Conservation (phyloP, 179 eudicot species). For the Drosera spatulata region DNA sequence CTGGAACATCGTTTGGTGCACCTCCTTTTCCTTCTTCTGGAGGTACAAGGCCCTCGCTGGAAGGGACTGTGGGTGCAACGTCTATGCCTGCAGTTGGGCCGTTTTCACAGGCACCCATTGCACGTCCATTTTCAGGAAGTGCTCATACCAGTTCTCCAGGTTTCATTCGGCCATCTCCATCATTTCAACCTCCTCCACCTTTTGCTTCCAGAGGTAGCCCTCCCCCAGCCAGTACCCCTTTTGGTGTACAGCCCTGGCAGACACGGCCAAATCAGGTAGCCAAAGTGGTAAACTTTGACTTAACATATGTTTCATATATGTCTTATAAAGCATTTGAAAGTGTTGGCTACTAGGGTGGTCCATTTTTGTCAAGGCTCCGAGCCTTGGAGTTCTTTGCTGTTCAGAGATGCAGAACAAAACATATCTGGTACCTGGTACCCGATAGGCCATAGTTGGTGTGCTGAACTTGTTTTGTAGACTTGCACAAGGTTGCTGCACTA, state of each 20-base stretch:
- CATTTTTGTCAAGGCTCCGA: no score
- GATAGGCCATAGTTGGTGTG: no score
- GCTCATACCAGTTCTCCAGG: constrained; percentile 27
- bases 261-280: constrained; percentile 61
- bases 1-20: neutral
- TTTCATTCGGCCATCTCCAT: constrained; percentile 21
- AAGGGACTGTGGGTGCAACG: constrained; percentile 32
- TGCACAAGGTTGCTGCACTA: no score
- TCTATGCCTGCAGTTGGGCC: constrained; percentile 25
- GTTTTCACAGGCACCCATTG: constrained; percentile 34
- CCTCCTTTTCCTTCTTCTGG: constrained; percentile 33
- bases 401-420: no score
- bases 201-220: constrained; percentile 31
- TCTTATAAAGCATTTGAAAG: no score
- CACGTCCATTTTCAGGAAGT: constrained; percentile 41
- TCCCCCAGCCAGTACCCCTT: constrained; percentile 41
- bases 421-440: no score
- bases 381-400: no score
- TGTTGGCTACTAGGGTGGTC: no score
- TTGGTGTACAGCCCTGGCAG: constrained; percentile 63
- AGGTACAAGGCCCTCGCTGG: constrained; percentile 23
- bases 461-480: no score
- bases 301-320: no score
- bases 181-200: constrained; percentile 32
- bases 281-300: neutral